Evolutionary conservation across 371 early-diverging fungal species (phyloP).

Genomic region (Mortierella sp.): DNA sequence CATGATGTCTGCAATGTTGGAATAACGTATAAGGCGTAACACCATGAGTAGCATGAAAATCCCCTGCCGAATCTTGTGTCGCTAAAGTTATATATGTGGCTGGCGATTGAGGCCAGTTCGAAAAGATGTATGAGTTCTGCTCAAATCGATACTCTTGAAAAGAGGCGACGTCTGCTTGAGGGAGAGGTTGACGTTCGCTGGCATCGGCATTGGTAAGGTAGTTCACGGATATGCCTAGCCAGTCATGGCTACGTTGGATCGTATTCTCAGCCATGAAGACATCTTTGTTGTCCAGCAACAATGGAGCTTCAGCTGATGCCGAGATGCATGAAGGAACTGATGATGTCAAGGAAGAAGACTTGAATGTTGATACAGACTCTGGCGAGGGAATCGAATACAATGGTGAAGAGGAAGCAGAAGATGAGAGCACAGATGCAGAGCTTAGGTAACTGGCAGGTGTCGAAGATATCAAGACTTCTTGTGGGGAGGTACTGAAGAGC

Average conservation of each 20-base stretch:
- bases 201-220: not conserved
- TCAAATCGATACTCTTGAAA: slow-evolving; percentile 32
- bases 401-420: not conserved
- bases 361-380: not conserved
- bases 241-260: slow-evolving; percentile 10
- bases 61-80: slow-evolving; percentile 23
- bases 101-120: slow-evolving; percentile 27
- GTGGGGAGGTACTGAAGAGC: slow-evolving; percentile 23
- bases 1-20: not conserved
- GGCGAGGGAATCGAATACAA: not conserved
- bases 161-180: slow-evolving; percentile 17
- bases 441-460: not conserved
- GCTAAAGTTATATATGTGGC: slow-evolving; percentile 40
- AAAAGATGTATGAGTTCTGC: slow-evolving; percentile 28
- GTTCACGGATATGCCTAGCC: slow-evolving; percentile 4
- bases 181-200: not conserved
- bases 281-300: slow-evolving; percentile 51
- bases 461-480: slow-evolving; percentile 21
- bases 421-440: not conserved
- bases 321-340: not conserved
- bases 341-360: not conserved
- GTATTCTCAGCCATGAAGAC: slow-evolving; percentile 1
- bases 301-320: not conserved
- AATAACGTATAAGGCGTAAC: not conserved
- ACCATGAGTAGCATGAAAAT: not conserved